Conservation (phyloP, 768 basidiomycete genomes). For the Solioccasus polychromus region DNA sequence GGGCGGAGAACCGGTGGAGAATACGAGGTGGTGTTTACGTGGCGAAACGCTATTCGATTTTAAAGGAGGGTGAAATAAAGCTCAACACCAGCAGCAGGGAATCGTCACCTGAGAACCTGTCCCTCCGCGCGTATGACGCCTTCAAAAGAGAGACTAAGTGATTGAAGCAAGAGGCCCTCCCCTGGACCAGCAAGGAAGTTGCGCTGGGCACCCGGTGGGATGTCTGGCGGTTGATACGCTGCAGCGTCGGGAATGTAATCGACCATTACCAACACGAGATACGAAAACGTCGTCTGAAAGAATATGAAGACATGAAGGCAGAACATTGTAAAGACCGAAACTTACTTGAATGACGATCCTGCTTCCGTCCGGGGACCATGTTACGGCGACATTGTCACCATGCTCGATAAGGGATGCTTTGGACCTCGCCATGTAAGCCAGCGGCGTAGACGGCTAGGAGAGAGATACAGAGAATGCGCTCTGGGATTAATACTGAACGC, state of each 20-base stretch:
- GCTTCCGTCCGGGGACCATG: conserved; percentile 83
- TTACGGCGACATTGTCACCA: conserved; percentile 70
- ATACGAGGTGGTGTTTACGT: conserved; percentile 62
- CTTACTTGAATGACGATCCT: conserved; percentile 78
- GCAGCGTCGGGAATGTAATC: conserved; percentile 52
- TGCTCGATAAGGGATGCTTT: conserved; percentile 75
- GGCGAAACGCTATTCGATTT: conserved; percentile 65
- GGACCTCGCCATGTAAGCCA: conserved; percentile 75
- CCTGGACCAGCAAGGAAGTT: conserved; percentile 78
- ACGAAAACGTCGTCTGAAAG: conserved; percentile 72
- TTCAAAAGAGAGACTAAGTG: conserved; percentile 69
- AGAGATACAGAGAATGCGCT: not conserved
- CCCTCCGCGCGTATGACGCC: conserved; percentile 82
- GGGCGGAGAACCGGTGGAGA: conserved; percentile 71
- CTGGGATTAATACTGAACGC: conserved; percentile 26
- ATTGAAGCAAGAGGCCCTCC: conserved; percentile 69
- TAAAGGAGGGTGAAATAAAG: conserved; percentile 1
- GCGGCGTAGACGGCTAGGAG: conserved; percentile 61
- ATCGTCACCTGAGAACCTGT: conserved; percentile 57
- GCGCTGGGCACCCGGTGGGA: conserved; percentile 48
- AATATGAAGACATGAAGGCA: conserved; percentile 1
- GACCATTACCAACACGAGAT: conserved; percentile 72
- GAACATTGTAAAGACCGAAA: conserved; percentile 4
- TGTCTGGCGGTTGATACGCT: conserved; percentile 54
- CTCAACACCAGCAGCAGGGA: conserved; percentile 1